phyloP scores from a whole-genome alignment of 2,329 filamentous ascomycete genomes.

The Trichoderma atrobrunneum region DNA sequence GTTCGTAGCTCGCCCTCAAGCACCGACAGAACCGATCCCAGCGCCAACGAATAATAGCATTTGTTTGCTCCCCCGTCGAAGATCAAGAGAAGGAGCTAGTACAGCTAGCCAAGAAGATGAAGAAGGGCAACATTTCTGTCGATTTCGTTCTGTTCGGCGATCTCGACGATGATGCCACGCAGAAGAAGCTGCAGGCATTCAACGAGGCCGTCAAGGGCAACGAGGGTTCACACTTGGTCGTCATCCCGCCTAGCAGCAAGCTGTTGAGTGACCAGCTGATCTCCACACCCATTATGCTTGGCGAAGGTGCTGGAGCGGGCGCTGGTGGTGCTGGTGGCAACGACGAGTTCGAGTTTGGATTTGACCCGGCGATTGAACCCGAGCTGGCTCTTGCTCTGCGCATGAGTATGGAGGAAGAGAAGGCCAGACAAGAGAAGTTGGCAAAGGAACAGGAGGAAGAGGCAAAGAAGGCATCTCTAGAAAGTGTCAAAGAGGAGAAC shows the following conservation, averaged over 20 bases:
- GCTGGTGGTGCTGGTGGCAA: constrained; percentile 58
- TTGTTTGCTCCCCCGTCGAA: constrained; percentile 87
- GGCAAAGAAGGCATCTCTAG: constrained; percentile 71
- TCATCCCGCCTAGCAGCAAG: constrained; percentile 86
- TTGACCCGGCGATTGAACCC: constrained; percentile 88
- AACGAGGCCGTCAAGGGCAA: constrained; percentile 88
- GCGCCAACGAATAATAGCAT: constrained; percentile 93
- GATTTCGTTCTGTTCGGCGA: constrained; percentile 96
- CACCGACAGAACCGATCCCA: constrained; percentile 98
- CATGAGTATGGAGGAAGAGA: constrained; percentile 98
- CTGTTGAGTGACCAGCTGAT: constrained; percentile 90
- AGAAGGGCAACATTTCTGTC: constrained; percentile 92
- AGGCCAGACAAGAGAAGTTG: constrained; percentile 84
- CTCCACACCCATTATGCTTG: constrained; percentile 83
- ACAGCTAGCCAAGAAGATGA: constrained; percentile 95
- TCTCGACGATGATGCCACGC: constrained; percentile 79
- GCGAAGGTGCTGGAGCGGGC: constrained; percentile 64
- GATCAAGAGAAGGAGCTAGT: constrained; percentile 88
- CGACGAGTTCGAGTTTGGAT: constrained; percentile 71
- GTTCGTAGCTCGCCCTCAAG: constrained; percentile 82
- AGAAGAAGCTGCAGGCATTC: constrained; percentile 91
- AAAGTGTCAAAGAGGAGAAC: constrained; percentile 77
- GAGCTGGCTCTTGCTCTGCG: constrained; percentile 90
- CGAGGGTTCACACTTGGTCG: constrained; percentile 86
- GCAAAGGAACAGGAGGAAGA: constrained; percentile 72